Base-by-base conservation (phyloP, 23 red algal species). In the Gracilariopsis chorda region DNA sequence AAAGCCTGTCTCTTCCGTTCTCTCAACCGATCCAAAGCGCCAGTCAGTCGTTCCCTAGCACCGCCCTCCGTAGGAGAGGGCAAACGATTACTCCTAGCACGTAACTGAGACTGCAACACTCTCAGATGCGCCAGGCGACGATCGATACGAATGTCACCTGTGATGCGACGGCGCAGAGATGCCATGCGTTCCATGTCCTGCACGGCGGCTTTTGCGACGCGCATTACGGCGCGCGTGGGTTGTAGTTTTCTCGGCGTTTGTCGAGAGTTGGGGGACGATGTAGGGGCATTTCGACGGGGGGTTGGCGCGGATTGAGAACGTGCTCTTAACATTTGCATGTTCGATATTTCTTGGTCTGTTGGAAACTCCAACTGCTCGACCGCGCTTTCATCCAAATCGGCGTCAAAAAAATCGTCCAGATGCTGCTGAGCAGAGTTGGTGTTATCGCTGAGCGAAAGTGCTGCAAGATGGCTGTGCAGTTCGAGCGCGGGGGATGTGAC, bases 351-450 rank as follows among this genome's bases (percentile, higher is more conserved):
- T 11, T 80, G 45, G 35, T 80, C 76, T 0, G 76, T 57, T 0
- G 76, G 76, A 33, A 53, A 59, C 2, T 43, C 24, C 29, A 53
- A 41, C 2, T 10, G 2, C 12, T 43, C 28, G 2, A 80, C 48
- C 4, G 23, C 76, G 55, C 48, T 42, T 4, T 80, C 76, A 42
- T 59, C 52, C 39, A 80, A 48, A 80, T 80, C 76, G 48, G 12
- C 48, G 23, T 80, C 76, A 34, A 80, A 80, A 53, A 80, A 80
- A 28, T 80, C 76, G 7, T 53, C 52, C 48, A 80, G 24, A 0
- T 37, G 48, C 3, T 17, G 2, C 0, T 80, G 76, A 55, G 16
- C 14, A 2, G 48, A 4, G 3, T 37, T 37, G 4, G 76, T 37
- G 34, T 37, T 20, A 58, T 80, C 48, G 48, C 23, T 34, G 30